Base-by-base conservation (phyloP, 78 protist genomes). In the Cavenderia fasciculata region DNA sequence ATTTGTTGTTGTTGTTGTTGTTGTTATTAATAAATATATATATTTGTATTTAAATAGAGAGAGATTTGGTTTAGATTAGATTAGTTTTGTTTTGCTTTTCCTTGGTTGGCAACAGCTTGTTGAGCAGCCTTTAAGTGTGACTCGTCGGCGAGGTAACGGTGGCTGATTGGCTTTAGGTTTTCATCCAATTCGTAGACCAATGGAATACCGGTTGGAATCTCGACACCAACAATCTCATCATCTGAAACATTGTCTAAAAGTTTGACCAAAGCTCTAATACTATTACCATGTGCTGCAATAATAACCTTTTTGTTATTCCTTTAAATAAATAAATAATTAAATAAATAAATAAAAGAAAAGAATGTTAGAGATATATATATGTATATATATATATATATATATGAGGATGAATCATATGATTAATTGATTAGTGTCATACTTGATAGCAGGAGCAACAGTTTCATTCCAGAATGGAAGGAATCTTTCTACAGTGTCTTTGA, bases 251-350 rank as follows among this genome's bases (percentile, higher is more conserved):
- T 92, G 69, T 96, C 96, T 31, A 96, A 56, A 51, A 77, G 68
- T 87, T 96, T 97, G 79, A 97, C 85, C 27, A 97, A 92, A 21
- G 98, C 99, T 23, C 99, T 71, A 46, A 97, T 77, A 40, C 95
- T 66, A 88, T 97, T 97, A 41, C 98, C 99, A 72, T 97, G 99
- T 2, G 98, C 97, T 11, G 95, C 97, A 62, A 97, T 76, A 31
- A 97, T 82, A 29, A 96, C 96, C 46, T 70, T 95, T 85, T 96
- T 93, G 62, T 97, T 96, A 6, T 27, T 27, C 34, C 66, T 73
- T 25, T 16, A 23, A 49, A 25, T 23, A 0, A 27, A 29, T 29
- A 0, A 38, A 63, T 5, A 16, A 62, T 10, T 21, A 27, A 8
- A 63, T 12, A n/a, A 21, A 40, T 36, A 25, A 59, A 14, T 12